Base-by-base conservation (phyloP, 192 early-diverging fungal species). In the Rhizophagus sp. region DNA sequence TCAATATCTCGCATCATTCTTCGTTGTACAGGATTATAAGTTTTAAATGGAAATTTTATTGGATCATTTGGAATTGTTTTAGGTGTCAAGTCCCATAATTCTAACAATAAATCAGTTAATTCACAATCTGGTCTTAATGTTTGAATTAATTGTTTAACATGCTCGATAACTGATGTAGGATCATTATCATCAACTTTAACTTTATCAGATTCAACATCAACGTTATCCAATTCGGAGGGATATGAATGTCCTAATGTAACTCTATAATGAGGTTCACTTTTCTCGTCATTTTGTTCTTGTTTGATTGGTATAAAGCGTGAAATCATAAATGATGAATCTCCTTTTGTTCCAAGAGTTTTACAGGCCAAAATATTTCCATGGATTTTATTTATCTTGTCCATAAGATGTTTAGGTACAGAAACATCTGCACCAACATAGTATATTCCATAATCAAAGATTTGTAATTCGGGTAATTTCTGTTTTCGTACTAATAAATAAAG, bases 401-500 rank as follows among this genome's bases (percentile, higher is more conserved):
- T 34, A 39, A 70, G 30, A 44, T 44, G 8, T 41, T 70, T 44
- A 39, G 34, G 30, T 41, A 41, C 15, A 13, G 9, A 7, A 62
- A 75, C 11, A 15, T 75, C 25, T 19, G 25, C 9, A 4, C 15
- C 13, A 24, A 73, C 10, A 50, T 12, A 2, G 2, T 27, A 15
- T 57, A 75, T 27, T 15, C 52, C 73, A 4, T 25, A 22, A 22
- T 75, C 17, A n/a, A 24, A 3, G 22, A 61, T 57, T 19, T 75
- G 17, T 27, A 62, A 75, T 47, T 75, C 24, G 1, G 73, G 73
- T 34, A 75, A 50, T 57, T 57, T 57, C 12, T 75, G 73, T 62
- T 50, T 61, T 34, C 73, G 25, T 22, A 75, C 52, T 75, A 75
- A 74, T 15, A 71, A 4, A 71, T 47, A 13, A 69, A 17, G 15